Evolutionary conservation across 2,329 filamentous ascomycete genomes (phyloP), one percentile per base, ranked within the genome.

Genomic region (Diaporthe capsici): DNA sequence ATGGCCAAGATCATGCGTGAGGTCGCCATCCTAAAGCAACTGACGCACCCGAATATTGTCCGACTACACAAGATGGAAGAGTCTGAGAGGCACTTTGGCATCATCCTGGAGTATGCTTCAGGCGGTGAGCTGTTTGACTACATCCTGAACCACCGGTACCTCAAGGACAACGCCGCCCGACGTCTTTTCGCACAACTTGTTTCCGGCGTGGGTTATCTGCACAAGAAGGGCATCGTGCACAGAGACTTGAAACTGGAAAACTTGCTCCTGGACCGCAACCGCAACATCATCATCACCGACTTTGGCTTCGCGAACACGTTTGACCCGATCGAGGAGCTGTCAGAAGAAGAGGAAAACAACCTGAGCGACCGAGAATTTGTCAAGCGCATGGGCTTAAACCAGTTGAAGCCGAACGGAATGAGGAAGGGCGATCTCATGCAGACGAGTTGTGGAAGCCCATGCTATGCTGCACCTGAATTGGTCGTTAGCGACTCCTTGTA

Each of bases 281-380:
- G 95, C 78, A 99, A 99, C 87, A 98, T 99, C 82, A 99, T 99
- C 86, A 99, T 99, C 82, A 99, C 97, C 22, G 97, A 99, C 85
- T 99, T 99, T 85, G 97, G 97, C 25, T 99, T 99, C 83, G 97
- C 97, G 79, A 99, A 99, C 85, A 98, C 96, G 0, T 99, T 99
- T 82, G 94, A 98, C 82, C 92, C 97, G 0, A 86, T 88, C 49
- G 97, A 99, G 82, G 95, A 98, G 83, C 89, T 99, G 53, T 92
- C 91, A 6, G 95, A 98, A 76, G 96, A 98, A 76, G 94, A 98
- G 79, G 97, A 98, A 84, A 91, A 95, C 81, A 94, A 95, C 78
- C 87, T 99, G 31, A 90, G 91, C 37, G 96, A 98, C 82, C 94
- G 95, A 79, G 96, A 98, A 25, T 97, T 93, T 82, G 94, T 98